Base-by-base conservation (phyloP, 345 rosid species). In the Sapria himalayana region DNA sequence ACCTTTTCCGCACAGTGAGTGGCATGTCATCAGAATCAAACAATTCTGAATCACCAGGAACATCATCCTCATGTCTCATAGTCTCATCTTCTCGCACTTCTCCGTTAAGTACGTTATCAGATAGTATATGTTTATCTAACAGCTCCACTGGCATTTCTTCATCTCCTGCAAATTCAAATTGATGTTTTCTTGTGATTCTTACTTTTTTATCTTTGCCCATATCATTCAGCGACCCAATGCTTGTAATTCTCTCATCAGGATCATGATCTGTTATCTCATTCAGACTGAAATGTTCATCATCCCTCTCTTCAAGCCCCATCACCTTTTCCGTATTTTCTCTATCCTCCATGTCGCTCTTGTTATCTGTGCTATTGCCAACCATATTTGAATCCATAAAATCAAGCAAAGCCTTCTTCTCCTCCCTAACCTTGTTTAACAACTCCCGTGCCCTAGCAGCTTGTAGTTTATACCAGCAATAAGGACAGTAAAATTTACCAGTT, bases 391-490 rank as follows among this genome's bases (percentile, higher is more conserved):
- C 49, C 13, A 61, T 17, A 52, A 67, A 73, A 23, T 19, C 23
- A 3, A 51, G 54, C 32, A 63, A 35, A 38, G 44, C 33, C 37
- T 33, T 51, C 19, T 60, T 60, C 5, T 45, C 55, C 36, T 40
- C 37, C 58, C 49, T 41, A 48, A 54, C 69, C 63, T 63, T 63
- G 32, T 41, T 41, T 25, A 41, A 37, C 60, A 58, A 37, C 29
- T 50, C 57, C 36, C 21, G 3, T 6, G 44, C 36, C 65, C 49
- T 63, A 1, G 29, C 20, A 22, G 48, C 19, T 17, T 48, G 33
- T 45, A 54, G 51, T 48, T 67, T 77, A 58, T 70, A 67, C 62
- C 69, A 61, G 55, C 93, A 77, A 19, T 65, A 74, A 16, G 81
- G 74, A 37, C 93, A 74, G 15, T 55, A 65, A 56, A 74, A 81